Evolutionary conservation across 305 asterid genomes (phyloP).

Genomic region (Ruellia speciosa): DNA sequence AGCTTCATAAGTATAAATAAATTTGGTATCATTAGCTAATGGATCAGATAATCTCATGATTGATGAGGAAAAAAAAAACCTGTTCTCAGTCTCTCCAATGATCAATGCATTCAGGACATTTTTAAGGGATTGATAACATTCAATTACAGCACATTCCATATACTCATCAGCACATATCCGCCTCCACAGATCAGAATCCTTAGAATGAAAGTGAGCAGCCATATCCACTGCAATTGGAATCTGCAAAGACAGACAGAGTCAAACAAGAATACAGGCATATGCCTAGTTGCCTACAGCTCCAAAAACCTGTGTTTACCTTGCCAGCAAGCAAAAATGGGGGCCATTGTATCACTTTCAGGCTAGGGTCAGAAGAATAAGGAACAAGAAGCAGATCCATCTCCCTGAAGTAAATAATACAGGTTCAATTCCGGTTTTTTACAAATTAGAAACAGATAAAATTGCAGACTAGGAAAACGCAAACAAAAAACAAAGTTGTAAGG

Average conservation of each 20-base stretch:
- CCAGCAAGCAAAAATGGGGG: conserved; percentile 98
- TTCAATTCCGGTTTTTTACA: conserved; percentile 25
- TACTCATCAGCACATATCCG: conserved; percentile 86
- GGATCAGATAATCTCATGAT: background rate
- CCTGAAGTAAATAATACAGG: conserved; percentile 45
- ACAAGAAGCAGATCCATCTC: conserved; percentile 99
- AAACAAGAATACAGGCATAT: conserved; percentile 17
- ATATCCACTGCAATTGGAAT: conserved; percentile 93
- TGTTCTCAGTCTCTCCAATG: conserved; percentile 84
- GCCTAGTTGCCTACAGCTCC: conserved; percentile 17
- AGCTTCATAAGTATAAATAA: too few relatives aligned
- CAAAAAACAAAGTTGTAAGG: conserved; percentile 18
- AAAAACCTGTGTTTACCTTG: conserved; percentile 51
- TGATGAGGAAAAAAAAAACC: conserved; percentile 35
- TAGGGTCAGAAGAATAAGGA: conserved; percentile 92
- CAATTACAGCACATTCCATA: conserved; percentile 91
- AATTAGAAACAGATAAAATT: background rate
- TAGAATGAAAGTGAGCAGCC: conserved; percentile 85
- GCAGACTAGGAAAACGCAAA: background rate
- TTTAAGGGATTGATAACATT: conserved; percentile 93
- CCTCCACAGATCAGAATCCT: conserved; percentile 95
- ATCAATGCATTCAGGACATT: conserved; percentile 66
- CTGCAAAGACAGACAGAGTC: conserved; percentile 44
- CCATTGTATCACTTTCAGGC: conserved; percentile 87
- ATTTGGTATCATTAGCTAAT: background rate